A percentile compares a stretch with the other conserved stretches of the same genome.
phyloP scores from a whole-genome alignment of 2,329 filamentous ascomycete genomes.

The Periconia sp. region DNA sequence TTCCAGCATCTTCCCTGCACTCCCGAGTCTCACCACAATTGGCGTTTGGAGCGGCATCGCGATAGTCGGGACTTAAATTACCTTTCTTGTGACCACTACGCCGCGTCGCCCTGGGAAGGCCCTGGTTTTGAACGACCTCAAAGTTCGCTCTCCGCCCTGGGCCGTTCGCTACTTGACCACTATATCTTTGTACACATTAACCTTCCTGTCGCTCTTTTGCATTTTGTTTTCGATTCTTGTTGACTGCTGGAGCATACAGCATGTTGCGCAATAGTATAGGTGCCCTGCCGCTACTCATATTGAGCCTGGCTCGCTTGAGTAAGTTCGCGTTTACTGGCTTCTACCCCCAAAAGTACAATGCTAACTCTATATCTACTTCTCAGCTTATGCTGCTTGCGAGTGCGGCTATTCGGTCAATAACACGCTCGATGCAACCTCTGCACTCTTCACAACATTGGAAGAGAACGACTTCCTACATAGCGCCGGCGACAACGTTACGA shows the following conservation, averaged over 20 bases:
- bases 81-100: no score
- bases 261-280: slow-evolving; percentile 27
- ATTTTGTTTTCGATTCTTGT: slow-evolving; percentile 19
- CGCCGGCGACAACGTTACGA: slow-evolving; percentile 53
- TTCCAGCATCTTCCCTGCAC: no score
- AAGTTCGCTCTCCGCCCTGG: no score
- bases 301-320: slow-evolving; percentile 39
- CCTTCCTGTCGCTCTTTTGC: slow-evolving; percentile 6
- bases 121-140: no score
- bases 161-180: no score
- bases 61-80: no score
- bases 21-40: no score
- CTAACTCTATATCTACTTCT: no score
- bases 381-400: slow-evolving; percentile 63
- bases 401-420: slow-evolving; percentile 71
- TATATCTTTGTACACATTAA: slow-evolving; percentile 1
- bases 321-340: slow-evolving; percentile 17
- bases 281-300: slow-evolving; percentile 35
- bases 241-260: slow-evolving; percentile 15
- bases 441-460: slow-evolving; percentile 71
- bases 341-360: no score
- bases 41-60: no score
- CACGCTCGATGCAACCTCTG: slow-evolving; percentile 45
- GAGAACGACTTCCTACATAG: slow-evolving; percentile 74
- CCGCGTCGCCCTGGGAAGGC: no score